These are phyloP conservation scores for Alternaria sp. DNA, from an alignment of 2,329 filamentous ascomycete genomes.

Conservation along the genomic window DNA sequence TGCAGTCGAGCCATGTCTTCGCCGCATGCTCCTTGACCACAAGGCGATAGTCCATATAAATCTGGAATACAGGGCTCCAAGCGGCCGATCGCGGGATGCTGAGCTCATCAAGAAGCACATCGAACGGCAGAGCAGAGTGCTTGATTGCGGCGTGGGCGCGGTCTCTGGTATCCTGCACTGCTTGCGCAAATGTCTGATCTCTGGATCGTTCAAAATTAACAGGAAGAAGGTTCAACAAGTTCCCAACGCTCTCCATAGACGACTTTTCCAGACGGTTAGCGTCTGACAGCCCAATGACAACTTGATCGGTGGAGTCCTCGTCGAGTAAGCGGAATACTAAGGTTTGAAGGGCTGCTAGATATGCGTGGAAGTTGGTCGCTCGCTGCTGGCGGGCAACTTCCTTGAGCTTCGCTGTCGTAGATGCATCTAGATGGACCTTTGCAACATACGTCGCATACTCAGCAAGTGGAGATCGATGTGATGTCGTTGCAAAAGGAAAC, in stretches of 20 bases:
- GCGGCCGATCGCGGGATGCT: constrained; percentile 51
- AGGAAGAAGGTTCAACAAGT: constrained; percentile 61
- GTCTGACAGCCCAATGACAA: constrained; percentile 61
- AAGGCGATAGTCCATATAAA: constrained; percentile 58
- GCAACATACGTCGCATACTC: constrained; percentile 2
- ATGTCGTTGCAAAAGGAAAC: constrained; percentile 37
- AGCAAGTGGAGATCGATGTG: constrained; percentile 7
- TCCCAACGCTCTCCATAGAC: constrained; percentile 53
- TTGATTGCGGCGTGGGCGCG: constrained; percentile 51
- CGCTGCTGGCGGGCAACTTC: neutral
- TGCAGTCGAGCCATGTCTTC: constrained; percentile 51
- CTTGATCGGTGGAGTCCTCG: constrained; percentile 34
- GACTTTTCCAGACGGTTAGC: constrained; percentile 51
- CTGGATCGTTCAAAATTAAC: constrained; percentile 49
- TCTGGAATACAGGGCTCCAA: constrained; percentile 61
- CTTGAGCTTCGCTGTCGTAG: neutral
- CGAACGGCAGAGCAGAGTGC: constrained; percentile 60
- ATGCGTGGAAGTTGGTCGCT: constrained; percentile 21
- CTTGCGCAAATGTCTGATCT: constrained; percentile 39
- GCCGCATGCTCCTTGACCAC: constrained; percentile 36
- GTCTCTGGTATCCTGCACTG: constrained; percentile 36
- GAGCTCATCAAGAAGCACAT: constrained; percentile 58
- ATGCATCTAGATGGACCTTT: neutral
- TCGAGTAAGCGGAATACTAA: constrained; percentile 34
- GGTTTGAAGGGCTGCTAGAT: constrained; percentile 53